Evolutionary conservation across 2,329 filamentous ascomycete genomes (phyloP).

Genomic region (Endoconidiophora laricicola): DNA sequence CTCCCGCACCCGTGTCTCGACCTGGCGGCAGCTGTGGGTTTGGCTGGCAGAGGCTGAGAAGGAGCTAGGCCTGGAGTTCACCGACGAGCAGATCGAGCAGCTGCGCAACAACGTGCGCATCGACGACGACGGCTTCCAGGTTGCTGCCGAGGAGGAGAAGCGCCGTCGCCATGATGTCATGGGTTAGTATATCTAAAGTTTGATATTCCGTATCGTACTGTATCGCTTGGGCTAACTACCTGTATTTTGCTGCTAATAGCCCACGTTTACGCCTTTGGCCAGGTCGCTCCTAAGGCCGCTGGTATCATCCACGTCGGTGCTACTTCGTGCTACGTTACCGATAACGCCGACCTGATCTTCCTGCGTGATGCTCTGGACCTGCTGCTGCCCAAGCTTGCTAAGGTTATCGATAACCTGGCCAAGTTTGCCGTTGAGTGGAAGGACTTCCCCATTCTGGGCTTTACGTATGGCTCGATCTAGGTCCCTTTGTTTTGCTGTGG

Average conservation of each 20-base stretch:
- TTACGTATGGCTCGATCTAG: constrained; percentile 5
- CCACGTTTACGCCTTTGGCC: constrained; percentile 59
- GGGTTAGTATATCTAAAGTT: constrained; percentile 2
- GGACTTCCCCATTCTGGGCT: constrained; percentile 20
- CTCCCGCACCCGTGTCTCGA: constrained; percentile 54
- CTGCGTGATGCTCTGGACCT: constrained; percentile 47
- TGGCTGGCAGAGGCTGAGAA: constrained; percentile 68
- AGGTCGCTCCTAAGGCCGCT: constrained; percentile 57
- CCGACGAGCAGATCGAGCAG: constrained; percentile 55
- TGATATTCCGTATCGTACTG: neutral
- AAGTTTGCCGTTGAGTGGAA: constrained; percentile 60
- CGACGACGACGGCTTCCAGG: constrained; percentile 61
- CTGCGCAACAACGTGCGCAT: constrained; percentile 61
- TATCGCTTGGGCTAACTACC: constrained; percentile 27
- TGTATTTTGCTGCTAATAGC: constrained; percentile 3
- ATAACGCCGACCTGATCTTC: constrained; percentile 66
- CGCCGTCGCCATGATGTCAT: constrained; percentile 36
- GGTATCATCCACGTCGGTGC: constrained; percentile 70
- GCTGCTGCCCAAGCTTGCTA: constrained; percentile 62
- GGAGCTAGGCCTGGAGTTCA: constrained; percentile 62
- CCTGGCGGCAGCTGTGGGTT: constrained; percentile 76
- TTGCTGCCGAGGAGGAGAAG: constrained; percentile 63
- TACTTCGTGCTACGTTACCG: constrained; percentile 46
- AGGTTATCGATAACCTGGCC: constrained; percentile 57
- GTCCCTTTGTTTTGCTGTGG: neutral